These are phyloP conservation scores for Fusarium concolor DNA, from an alignment of 2,329 filamentous ascomycete species.

Conservation along the genomic window DNA sequence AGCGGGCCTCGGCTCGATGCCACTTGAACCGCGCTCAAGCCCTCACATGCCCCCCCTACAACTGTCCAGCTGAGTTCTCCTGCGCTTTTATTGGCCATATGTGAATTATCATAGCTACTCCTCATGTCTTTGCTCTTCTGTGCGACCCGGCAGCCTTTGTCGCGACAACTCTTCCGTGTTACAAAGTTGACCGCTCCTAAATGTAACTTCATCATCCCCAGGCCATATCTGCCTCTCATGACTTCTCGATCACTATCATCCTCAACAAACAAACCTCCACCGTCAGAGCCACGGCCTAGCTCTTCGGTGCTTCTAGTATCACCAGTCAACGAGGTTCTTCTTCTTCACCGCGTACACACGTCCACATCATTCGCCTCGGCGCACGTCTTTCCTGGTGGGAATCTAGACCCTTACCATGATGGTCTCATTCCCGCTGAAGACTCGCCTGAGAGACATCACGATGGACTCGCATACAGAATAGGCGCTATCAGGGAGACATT, in stretches of 20 bases:
- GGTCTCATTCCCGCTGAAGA: slow-evolving; percentile 63
- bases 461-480: slow-evolving; percentile 79
- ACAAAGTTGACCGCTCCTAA: not conserved
- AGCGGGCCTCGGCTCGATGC: slow-evolving; percentile 44
- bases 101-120: not conserved
- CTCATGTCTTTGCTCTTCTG: slow-evolving; percentile 33
- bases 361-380: slow-evolving; percentile 89
- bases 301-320: slow-evolving; percentile 88
- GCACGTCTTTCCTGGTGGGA: slow-evolving; percentile 95
- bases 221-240: slow-evolving; percentile 23
- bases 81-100: slow-evolving; percentile 9
- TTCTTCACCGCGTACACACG: slow-evolving; percentile 86
- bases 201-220: slow-evolving; percentile 12
- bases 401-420: slow-evolving; percentile 82
- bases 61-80: not conserved
- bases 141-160: slow-evolving; percentile 27
- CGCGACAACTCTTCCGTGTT: slow-evolving; percentile 13
- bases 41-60: slow-evolving; percentile 30
- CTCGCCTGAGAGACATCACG: slow-evolving; percentile 71
- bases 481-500: slow-evolving; percentile 93
- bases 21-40: slow-evolving; percentile 21
- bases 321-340: slow-evolving; percentile 84
- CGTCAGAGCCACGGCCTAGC: slow-evolving; percentile 69
- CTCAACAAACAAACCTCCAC: slow-evolving; percentile 40
- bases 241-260: slow-evolving; percentile 24